A percentile compares a stretch with the other conserved stretches of the same genome.
These are phyloP conservation scores for Neopestalotiopsis sp. DNA, from an alignment of 2,329 filamentous ascomycete genomes.

Conservation along the genomic window DNA sequence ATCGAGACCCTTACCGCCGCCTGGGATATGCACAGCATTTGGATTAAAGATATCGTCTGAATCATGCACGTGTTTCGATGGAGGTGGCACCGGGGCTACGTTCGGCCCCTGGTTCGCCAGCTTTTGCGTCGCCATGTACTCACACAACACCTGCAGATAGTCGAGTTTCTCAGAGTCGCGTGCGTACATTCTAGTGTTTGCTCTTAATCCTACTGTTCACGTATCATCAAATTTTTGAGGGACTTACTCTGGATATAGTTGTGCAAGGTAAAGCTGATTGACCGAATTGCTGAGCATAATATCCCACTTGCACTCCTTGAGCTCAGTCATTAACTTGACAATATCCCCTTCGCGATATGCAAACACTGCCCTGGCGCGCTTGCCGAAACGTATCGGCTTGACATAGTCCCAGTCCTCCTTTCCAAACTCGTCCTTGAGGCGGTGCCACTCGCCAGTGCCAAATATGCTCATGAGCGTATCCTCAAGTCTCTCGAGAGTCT, in stretches of 20 bases:
- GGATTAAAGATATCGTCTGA: not conserved
- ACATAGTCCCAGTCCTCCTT: not conserved
- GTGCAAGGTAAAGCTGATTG: constrained; percentile 10
- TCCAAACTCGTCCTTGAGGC: not conserved
- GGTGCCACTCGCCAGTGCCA: not conserved
- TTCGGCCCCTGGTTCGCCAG: not conserved
- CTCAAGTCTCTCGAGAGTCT: not conserved
- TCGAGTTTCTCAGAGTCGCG: constrained; percentile 6
- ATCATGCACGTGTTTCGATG: not conserved
- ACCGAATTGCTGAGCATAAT: constrained; percentile 15
- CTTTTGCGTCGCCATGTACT: not conserved
- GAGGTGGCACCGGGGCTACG: not conserved
- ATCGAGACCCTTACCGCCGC: not conserved
- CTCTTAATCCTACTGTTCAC: not conserved
- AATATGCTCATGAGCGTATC: not conserved
- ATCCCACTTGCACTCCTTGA: constrained; percentile 13
- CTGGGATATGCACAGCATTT: not conserved
- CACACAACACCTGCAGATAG: constrained; percentile 4
- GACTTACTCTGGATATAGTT: not conserved
- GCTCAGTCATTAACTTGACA: not conserved
- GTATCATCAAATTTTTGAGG: not conserved
- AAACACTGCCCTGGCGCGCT: not conserved
- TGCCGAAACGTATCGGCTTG: not conserved
- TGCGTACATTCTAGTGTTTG: not conserved
- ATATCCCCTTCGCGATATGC: not conserved